Conservation (phyloP, 495 filamentous ascomycete species). For the Neurospora sublineolata region DNA sequence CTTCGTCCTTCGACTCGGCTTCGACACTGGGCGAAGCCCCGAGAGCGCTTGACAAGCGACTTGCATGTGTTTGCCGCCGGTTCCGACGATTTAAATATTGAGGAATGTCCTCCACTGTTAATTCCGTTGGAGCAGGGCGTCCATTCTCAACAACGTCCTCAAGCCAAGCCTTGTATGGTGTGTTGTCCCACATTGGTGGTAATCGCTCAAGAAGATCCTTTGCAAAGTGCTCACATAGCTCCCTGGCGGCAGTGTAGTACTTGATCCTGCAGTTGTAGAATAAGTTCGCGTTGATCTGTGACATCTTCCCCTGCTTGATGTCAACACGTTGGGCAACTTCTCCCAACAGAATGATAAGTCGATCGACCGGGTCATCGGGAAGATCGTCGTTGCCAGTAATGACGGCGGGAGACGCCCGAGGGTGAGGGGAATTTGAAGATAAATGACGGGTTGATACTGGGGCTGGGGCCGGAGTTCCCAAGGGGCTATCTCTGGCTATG, state of each 20-base stretch:
- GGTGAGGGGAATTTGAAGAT: background rate
- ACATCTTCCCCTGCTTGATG: conserved; percentile 3
- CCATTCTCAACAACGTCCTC: background rate
- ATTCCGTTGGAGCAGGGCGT: conserved; percentile 1
- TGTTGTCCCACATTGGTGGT: background rate
- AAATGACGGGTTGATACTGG: background rate
- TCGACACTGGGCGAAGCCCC: background rate
- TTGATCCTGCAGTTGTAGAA: conserved; percentile 25
- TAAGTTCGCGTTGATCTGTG: conserved; percentile 10
- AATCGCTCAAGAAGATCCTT: background rate
- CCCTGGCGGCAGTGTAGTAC: conserved; percentile 7
- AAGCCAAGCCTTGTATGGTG: background rate
- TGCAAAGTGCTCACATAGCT: background rate
- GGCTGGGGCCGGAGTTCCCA: background rate
- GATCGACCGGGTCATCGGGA: conserved; percentile 6
- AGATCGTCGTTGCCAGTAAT: background rate
- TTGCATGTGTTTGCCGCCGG: background rate
- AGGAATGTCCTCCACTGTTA: conserved; percentile 16
- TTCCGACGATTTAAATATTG: background rate
- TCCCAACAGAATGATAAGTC: conserved; percentile 4
- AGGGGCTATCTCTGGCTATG: background rate
- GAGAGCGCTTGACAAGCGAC: background rate
- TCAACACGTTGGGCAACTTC: conserved; percentile 8
- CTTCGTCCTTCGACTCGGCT: conserved; percentile 5
- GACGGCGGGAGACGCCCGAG: background rate